Evolutionary conservation across 2,329 filamentous ascomycete species (phyloP).

Genomic region (Coccinonectria pachysandricola): DNA sequence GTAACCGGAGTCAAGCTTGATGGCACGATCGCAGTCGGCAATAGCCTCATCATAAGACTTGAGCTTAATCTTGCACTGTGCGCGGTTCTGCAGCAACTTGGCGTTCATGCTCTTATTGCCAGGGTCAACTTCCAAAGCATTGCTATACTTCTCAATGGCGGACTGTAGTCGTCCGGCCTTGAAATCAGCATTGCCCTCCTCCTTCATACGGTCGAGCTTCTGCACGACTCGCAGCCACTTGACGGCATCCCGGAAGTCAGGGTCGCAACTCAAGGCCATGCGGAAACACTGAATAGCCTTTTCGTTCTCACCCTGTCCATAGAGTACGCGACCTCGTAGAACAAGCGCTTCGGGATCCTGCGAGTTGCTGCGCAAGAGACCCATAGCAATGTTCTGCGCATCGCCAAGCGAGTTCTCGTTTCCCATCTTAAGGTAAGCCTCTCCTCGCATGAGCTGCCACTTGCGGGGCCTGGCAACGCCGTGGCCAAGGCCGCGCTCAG

Average conservation of each 20-base stretch:
- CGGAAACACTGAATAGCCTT: constrained; percentile 90
- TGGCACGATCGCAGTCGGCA: constrained; percentile 73
- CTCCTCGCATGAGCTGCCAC: constrained; percentile 87
- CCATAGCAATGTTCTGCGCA: constrained; percentile 87
- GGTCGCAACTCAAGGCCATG: constrained; percentile 80
- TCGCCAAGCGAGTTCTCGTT: constrained; percentile 81
- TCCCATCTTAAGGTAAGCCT: constrained; percentile 88
- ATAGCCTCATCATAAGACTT: constrained; percentile 79
- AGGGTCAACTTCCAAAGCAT: constrained; percentile 77
- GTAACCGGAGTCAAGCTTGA: constrained; percentile 75
- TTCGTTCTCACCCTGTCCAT: constrained; percentile 86
- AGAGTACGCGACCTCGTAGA: constrained; percentile 76
- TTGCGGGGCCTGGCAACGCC: constrained; percentile 76
- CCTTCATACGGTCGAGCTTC: constrained; percentile 86
- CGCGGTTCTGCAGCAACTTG: constrained; percentile 89
- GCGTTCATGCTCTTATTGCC: constrained; percentile 86
- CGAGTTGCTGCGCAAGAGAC: constrained; percentile 71
- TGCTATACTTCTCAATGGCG: constrained; percentile 75
- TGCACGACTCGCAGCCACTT: constrained; percentile 85
- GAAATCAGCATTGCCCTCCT: constrained; percentile 84
- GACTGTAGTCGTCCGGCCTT: constrained; percentile 71
- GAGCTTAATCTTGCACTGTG: constrained; percentile 71
- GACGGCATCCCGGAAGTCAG: constrained; percentile 79
- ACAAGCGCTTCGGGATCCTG: constrained; percentile 92
- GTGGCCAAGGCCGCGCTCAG: constrained; percentile 66